phyloP scores from a whole-genome alignment of 805 yeast species.

The Danielia oregonensis region DNA sequence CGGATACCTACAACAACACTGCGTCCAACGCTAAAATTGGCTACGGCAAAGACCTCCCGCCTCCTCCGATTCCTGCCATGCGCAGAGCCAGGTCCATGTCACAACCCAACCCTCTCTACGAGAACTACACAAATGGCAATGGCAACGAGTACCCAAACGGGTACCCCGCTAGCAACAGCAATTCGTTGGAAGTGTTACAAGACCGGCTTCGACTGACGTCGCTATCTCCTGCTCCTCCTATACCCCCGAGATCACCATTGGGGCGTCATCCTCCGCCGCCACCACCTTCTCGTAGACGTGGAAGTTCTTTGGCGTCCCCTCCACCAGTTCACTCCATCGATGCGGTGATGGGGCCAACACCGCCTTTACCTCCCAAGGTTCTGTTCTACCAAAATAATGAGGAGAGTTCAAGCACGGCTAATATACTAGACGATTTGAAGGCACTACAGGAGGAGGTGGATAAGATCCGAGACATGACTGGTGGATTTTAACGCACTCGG shows the following conservation, averaged over 20 bases:
- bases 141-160: background rate
- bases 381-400: constrained; percentile 11
- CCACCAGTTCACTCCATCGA: constrained; percentile 2
- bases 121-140: background rate
- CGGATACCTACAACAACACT: constrained; percentile 33
- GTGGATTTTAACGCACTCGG: constrained; percentile 44
- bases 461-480: constrained; percentile 44
- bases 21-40: constrained; percentile 27
- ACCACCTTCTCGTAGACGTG: constrained; percentile 36
- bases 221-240: constrained; percentile 12
- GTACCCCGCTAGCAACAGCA: background rate
- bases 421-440: constrained; percentile 60
- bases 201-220: constrained; percentile 2
- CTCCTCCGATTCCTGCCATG: constrained; percentile 37
- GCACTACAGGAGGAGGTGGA: constrained; percentile 72
- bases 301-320: constrained; percentile 12
- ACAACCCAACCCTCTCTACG: constrained; percentile 20
- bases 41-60: constrained; percentile 18
- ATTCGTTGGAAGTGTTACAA: background rate
- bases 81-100: constrained; percentile 34
- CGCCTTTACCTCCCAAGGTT: constrained; percentile 29
- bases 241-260: constrained; percentile 25
- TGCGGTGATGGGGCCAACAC: constrained; percentile 1
- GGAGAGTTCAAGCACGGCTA: constrained; percentile 34
- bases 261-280: constrained; percentile 36